Conservation (phyloP, 2,329 filamentous ascomycete species). For the Leptographium radiaticola region DNA sequence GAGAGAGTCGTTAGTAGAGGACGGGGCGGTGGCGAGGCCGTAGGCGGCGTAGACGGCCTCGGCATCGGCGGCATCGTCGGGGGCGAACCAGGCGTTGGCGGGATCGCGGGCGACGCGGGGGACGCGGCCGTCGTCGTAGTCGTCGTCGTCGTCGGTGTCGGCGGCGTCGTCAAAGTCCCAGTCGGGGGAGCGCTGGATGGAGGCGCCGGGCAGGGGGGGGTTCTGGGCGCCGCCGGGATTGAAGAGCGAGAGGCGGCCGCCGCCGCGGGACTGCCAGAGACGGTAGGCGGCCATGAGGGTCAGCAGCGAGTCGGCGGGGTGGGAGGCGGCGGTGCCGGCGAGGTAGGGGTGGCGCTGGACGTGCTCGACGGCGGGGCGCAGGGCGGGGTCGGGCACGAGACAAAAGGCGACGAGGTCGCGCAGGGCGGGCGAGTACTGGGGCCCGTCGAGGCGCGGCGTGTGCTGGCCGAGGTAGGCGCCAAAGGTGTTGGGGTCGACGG, state of each 20-base stretch:
- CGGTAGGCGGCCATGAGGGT: slow-evolving; percentile 59
- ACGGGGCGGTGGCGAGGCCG: slow-evolving; percentile 25
- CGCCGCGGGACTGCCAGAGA: slow-evolving; percentile 64
- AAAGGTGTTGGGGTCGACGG: slow-evolving; percentile 35
- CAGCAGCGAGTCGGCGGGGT: slow-evolving; percentile 50
- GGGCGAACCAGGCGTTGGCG: neutral
- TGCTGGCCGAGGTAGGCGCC: slow-evolving; percentile 45
- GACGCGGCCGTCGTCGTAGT: slow-evolving; percentile 24
- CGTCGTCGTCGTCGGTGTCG: slow-evolving; percentile 23
- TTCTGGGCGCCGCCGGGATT: slow-evolving; percentile 43
- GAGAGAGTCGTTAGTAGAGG: too few relatives aligned
- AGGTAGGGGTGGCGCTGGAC: slow-evolving; percentile 61
- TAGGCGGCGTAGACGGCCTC: slow-evolving; percentile 46
- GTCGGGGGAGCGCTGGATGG: slow-evolving; percentile 41
- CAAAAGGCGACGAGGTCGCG: slow-evolving; percentile 62
- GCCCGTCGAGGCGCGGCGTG: slow-evolving; percentile 56
- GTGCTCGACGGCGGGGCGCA: slow-evolving; percentile 55
- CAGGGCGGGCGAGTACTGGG: slow-evolving; percentile 54
- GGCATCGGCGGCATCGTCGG: slow-evolving; percentile 25
- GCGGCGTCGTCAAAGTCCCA: slow-evolving; percentile 38
- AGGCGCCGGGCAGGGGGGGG: slow-evolving; percentile 31
- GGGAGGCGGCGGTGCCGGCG: slow-evolving; percentile 43
- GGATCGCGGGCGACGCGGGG: neutral
- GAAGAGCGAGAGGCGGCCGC: slow-evolving; percentile 53
- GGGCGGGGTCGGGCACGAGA: slow-evolving; percentile 52